Evolutionary conservation across 2,329 filamentous ascomycete genomes (phyloP).

Genomic region (Pseudogymnoascus sp.): DNA sequence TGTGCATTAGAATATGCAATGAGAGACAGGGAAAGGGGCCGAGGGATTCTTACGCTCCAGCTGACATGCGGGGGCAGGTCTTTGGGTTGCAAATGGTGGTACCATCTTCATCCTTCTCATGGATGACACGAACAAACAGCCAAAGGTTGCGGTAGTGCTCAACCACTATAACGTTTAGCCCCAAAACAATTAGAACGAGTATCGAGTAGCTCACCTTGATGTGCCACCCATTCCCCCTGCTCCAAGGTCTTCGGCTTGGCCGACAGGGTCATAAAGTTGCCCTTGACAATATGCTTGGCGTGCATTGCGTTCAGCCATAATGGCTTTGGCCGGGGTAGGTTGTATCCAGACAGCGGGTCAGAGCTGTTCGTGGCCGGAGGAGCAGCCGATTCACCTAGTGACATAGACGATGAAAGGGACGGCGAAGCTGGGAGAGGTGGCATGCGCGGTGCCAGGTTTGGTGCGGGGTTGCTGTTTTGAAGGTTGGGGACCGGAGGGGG

Average conservation of each 20-base stretch:
- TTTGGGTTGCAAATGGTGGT: constrained; percentile 75
- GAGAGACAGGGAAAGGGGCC: background rate
- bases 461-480: constrained; percentile 47
- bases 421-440: constrained; percentile 58
- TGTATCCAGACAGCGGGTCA: constrained; percentile 53
- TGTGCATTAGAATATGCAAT: constrained; percentile 15
- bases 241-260: constrained; percentile 90
- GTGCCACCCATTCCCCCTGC: constrained; percentile 89
- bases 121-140: constrained; percentile 82
- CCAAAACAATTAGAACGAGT: background rate
- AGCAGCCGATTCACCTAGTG: constrained; percentile 52
- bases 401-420: constrained; percentile 60
- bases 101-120: constrained; percentile 76
- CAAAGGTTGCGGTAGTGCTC: constrained; percentile 87
- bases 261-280: constrained; percentile 94
- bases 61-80: constrained; percentile 87
- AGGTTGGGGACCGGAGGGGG: constrained; percentile 40
- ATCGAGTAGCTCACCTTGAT: constrained; percentile 63
- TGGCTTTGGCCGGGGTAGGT: constrained; percentile 61
- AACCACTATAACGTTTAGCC: constrained; percentile 54
- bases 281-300: constrained; percentile 85
- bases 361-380: constrained; percentile 38
- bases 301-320: constrained; percentile 70
- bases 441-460: constrained; percentile 50
- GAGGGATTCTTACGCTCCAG: constrained; percentile 66